phyloP scores from a whole-genome alignment of 192 early-diverging fungal genomes.

The Coemansia sp. region DNA sequence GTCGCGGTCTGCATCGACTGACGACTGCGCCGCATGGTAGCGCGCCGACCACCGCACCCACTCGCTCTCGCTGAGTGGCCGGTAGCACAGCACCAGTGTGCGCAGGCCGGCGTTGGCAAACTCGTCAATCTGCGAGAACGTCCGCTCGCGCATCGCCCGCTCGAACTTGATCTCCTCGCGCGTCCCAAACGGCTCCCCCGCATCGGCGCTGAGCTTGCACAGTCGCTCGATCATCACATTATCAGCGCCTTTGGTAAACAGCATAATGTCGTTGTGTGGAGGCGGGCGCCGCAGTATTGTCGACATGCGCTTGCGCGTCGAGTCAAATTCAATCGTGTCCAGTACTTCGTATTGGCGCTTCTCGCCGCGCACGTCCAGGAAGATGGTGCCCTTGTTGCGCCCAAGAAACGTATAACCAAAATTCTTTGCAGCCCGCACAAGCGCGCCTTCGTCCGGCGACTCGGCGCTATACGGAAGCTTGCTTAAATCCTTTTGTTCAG shows the following conservation, averaged over 20 bases:
- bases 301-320: constrained; percentile 94
- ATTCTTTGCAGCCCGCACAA: constrained; percentile 77
- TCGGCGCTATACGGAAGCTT: constrained; percentile 55
- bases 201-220: constrained; percentile 15
- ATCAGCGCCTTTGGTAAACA: constrained; percentile 95
- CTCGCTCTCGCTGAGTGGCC: constrained; percentile 65
- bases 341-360: constrained; percentile 72
- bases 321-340: constrained; percentile 92
- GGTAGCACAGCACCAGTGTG: constrained; percentile 84
- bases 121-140: constrained; percentile 65
- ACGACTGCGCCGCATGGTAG: constrained; percentile 71
- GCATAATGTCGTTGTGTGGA: constrained; percentile 73
- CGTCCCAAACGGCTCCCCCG: constrained; percentile 18
- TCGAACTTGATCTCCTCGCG: constrained; percentile 50
- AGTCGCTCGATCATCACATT: constrained; percentile 87
- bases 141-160: constrained; percentile 57
- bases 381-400: constrained; percentile 57
- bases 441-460: constrained; percentile 81
- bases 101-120: constrained; percentile 87
- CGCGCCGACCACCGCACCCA: constrained; percentile 74
- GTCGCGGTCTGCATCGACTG: constrained; percentile 70
- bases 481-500: constrained; percentile 21
- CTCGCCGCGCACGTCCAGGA: constrained; percentile 70
- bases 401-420: constrained; percentile 75
- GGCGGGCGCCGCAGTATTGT: constrained; percentile 75